Evolutionary conservation across 176 grass and related monocot genomes (phyloP), one percentile per base, ranked within the genome.

Genomic region (Aegilops tauschii): DNA sequence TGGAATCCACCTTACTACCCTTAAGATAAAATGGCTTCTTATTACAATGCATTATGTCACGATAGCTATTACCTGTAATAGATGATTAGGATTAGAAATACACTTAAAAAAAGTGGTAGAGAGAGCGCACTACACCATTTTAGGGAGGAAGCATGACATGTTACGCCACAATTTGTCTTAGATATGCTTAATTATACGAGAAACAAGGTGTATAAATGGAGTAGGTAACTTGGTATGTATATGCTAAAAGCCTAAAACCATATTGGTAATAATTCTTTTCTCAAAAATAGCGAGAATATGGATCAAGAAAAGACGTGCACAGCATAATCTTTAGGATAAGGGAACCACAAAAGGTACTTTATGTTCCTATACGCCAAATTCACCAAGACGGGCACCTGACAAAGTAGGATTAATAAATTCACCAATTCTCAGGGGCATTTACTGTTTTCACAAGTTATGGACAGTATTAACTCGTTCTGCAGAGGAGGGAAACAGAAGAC

Each of bases 1-100:
- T 89, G 36, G 92, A 95, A 92, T 98, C 96, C 77, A 92, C 86
- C 81, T 88, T 76, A 12, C 82, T 88, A 20, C 93, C 92, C 84
- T 94, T 98, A 44, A 91, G 79, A 89, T 98, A 98, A 92, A 98
- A 95, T 75, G 96, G 96, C 68, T 90, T 95, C 92, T 98, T 98
- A 87, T 94, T 98, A 89, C 91, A 94, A 87, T 98, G 86, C 93
- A 98, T 89, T 77, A 98, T 92, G 62, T 98, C 96, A 82, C 86
- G 91, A 81, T 98, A 98, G 52, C 83, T 98, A 93, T 69, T 91
- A 80, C 93, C 96, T 98, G 84, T 64, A 91, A n/a, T 56, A 85
- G 89, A 79, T 4, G 73, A 69, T 75, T 30, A 84, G 50, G 27
- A 84, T 75, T 84, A 83, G 20, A 83, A 80, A 58, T 59, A 87